Evolutionary conservation across 495 filamentous ascomycete species (phyloP).

Genomic region (Talaromyces liani): DNA sequence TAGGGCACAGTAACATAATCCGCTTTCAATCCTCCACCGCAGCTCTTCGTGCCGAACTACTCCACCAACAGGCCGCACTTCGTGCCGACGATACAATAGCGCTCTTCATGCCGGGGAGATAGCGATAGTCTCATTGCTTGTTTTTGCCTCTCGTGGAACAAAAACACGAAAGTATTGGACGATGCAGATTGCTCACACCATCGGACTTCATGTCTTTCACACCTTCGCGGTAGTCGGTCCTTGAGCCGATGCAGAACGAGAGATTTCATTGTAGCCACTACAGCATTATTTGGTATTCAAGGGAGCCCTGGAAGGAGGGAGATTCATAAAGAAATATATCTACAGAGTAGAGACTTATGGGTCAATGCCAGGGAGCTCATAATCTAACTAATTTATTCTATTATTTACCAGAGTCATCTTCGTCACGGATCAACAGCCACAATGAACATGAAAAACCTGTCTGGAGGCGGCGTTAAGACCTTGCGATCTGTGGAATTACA

Average conservation of each 20-base stretch:
- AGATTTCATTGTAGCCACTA: not conserved
- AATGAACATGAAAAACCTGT: slow-evolving; percentile 2
- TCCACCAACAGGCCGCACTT: not conserved
- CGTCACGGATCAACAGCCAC: not conserved
- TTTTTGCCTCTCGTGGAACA: not conserved
- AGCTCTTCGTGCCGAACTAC: slow-evolving; percentile 13
- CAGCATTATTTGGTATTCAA: not conserved
- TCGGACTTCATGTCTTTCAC: slow-evolving; percentile 14
- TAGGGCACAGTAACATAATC: not conserved
- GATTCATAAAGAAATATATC: not conserved
- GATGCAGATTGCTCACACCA: slow-evolving; percentile 9
- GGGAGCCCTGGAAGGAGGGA: not conserved
- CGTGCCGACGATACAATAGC: not conserved
- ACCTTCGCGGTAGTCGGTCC: not conserved
- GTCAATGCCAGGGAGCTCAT: not conserved
- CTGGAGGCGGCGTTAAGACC: not conserved
- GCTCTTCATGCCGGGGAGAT: not conserved
- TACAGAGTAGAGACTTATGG: not conserved
- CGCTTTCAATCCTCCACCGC: not conserved
- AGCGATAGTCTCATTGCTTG: not conserved
- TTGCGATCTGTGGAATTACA: slow-evolving; percentile 8
- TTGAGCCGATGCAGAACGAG: not conserved
- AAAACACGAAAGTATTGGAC: not conserved
- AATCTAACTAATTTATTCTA: not conserved
- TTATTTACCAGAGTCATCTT: not conserved